These are phyloP conservation scores for Infundibulicybe gibba DNA, from an alignment of 768 basidiomycete genomes.

Conservation along the genomic window DNA sequence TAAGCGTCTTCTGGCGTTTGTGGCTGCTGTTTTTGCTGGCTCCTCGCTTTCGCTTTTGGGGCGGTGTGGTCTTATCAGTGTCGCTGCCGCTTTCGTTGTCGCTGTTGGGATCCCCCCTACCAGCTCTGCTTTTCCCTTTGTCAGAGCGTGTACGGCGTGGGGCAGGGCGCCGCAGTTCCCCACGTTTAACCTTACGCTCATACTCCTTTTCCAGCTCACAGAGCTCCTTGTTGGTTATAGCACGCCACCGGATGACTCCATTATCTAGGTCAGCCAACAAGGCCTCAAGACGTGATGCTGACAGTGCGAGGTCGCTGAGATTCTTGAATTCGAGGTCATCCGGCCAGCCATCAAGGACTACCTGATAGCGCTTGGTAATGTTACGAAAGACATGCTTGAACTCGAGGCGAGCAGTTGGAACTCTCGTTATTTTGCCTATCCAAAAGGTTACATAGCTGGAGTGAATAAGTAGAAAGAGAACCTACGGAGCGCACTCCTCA, in stretches of 20 bases:
- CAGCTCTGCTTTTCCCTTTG: conserved; percentile 3
- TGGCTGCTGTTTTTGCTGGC: too few relatives aligned
- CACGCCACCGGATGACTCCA: conserved; percentile 2
- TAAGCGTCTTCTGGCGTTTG: too few relatives aligned
- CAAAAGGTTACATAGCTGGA: background rate
- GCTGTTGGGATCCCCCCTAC: background rate
- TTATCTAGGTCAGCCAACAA: background rate
- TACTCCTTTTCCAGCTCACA: background rate
- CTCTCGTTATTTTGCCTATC: conserved; percentile 2
- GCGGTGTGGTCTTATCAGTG: background rate
- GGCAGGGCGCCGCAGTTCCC: conserved; percentile 2
- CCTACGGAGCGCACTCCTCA: too few relatives aligned
- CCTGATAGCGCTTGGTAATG: conserved; percentile 5
- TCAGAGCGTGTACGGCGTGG: conserved; percentile 5
- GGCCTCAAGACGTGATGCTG: conserved; percentile 2
- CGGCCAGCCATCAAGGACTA: conserved; percentile 11
- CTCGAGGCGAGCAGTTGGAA: conserved; percentile 7
- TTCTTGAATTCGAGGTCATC: conserved; percentile 5
- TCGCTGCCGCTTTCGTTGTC: background rate
- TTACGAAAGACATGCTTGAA: conserved; percentile 9
- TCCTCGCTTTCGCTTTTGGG: too few relatives aligned
- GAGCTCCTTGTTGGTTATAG: conserved; percentile 1
- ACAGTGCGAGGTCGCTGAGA: conserved; percentile 5
- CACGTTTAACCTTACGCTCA: background rate
- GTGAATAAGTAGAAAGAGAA: conserved; percentile 1